Conservation (phyloP, 306 rosid genomes). For the Prunus salicina region DNA sequence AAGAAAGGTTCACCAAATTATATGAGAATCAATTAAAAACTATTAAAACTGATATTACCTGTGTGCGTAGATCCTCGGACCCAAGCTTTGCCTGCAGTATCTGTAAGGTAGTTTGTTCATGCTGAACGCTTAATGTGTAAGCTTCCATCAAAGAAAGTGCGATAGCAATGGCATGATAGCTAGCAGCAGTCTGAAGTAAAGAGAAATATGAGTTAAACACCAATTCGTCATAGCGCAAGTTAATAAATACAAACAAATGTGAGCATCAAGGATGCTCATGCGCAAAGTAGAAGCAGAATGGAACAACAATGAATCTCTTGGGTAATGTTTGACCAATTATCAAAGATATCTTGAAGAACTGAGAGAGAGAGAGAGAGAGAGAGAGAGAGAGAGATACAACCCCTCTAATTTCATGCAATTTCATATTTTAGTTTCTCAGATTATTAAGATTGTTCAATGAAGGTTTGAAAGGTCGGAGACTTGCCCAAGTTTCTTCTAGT, state of each 20-base stretch:
- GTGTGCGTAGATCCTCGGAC: slow-evolving; percentile 90
- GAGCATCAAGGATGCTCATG: not conserved
- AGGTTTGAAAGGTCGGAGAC: no score
- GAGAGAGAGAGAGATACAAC: not conserved
- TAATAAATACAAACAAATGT: not conserved
- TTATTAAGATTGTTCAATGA: no score
- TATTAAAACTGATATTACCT: slow-evolving; percentile 41
- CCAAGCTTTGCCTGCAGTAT: slow-evolving; percentile 97
- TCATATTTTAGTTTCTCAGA: not conserved
- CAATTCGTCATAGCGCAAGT: not conserved
- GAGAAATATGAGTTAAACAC: slow-evolving; percentile 12
- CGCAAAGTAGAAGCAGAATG: not conserved
- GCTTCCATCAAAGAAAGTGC: slow-evolving; percentile 99
- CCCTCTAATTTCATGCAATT: not conserved
- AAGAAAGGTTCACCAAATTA: slow-evolving; percentile 1
- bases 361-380: not conserved
- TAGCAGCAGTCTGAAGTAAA: slow-evolving; percentile 87
- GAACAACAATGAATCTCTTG: not conserved
- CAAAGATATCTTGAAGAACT: not conserved
- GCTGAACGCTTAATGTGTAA: slow-evolving; percentile 91
- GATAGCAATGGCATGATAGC: slow-evolving; percentile 98
- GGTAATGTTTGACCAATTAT: not conserved
- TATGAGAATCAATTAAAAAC: slow-evolving; percentile 11
- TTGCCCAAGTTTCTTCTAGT: no score
- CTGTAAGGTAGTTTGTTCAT: slow-evolving; percentile 94